A percentile compares a stretch with the other conserved stretches of the same genome.
phyloP scores from a whole-genome alignment of 495 filamentous ascomycete genomes.

The Filosporella fistucella region DNA sequence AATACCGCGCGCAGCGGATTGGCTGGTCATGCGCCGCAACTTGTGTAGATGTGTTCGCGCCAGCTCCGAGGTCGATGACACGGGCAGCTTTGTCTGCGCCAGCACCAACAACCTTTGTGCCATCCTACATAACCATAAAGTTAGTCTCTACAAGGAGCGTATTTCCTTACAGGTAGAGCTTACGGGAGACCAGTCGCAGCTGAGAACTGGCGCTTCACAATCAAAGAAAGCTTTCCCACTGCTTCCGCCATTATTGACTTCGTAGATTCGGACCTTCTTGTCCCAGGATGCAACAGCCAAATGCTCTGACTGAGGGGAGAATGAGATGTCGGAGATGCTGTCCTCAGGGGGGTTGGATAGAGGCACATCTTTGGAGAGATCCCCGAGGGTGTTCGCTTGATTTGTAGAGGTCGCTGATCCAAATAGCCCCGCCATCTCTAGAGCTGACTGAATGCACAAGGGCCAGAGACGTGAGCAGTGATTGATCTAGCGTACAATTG shows the following conservation, averaged over 20 bases:
- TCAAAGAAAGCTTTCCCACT: constrained; percentile 78
- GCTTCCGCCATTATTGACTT: constrained; percentile 65
- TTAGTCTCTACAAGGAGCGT: constrained; percentile 4
- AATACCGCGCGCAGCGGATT: constrained; percentile 74
- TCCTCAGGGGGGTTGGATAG: constrained; percentile 75
- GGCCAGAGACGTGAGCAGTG: too few relatives aligned
- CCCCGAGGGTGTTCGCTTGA: constrained; percentile 72
- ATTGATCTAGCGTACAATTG: too few relatives aligned
- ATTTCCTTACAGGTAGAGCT: constrained; percentile 21
- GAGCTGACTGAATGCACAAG: too few relatives aligned
- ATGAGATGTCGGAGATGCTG: constrained; percentile 77
- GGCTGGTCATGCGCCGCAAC: constrained; percentile 78
- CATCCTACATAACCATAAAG: constrained; percentile 42
- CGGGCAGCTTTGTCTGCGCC: constrained; percentile 82
- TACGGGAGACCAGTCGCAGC: constrained; percentile 81
- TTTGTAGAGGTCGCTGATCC: constrained; percentile 36
- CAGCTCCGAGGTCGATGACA: constrained; percentile 65
- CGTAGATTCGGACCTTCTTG: constrained; percentile 89
- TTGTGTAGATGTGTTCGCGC: constrained; percentile 43
- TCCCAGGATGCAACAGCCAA: constrained; percentile 90
- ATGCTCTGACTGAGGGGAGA: constrained; percentile 73
- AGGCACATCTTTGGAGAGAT: constrained; percentile 83
- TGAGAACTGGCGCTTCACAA: constrained; percentile 71
- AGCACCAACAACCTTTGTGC: constrained; percentile 69
- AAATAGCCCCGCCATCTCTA: constrained; percentile 68